A percentile compares a stretch with the other conserved stretches of the same genome.
Evolutionary conservation across 331 rosid species (phyloP).

Genomic region (Rhamnella rubrinervis): DNA sequence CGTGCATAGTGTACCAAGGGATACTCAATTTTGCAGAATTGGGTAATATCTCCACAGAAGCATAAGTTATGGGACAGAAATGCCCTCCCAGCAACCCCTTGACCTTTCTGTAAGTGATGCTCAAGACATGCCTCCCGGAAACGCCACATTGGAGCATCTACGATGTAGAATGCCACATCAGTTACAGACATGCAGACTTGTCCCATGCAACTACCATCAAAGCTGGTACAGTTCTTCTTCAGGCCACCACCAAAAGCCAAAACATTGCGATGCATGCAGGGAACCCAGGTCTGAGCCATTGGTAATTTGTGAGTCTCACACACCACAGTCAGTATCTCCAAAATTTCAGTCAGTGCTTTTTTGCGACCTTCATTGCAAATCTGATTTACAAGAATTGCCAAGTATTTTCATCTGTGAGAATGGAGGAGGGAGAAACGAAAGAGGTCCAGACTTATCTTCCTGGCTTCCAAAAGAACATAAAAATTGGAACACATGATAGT

Average conservation of each 20-base stretch:
- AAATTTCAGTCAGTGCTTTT: constrained; percentile 80
- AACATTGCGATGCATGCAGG: constrained; percentile 87
- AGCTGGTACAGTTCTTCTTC: constrained; percentile 80
- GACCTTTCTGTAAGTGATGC: constrained; percentile 91
- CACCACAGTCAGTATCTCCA: constrained; percentile 82
- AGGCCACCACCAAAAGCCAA: constrained; percentile 84
- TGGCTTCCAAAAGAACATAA: constrained; percentile 20
- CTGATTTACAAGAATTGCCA: constrained; percentile 91
- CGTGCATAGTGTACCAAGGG: constrained; percentile 95
- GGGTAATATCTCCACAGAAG: constrained; percentile 73
- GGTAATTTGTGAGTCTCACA: constrained; percentile 90
- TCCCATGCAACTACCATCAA: constrained; percentile 94
- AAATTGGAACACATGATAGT: constrained; percentile 25
- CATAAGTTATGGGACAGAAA: constrained; percentile 62
- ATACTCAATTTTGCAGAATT: constrained; percentile 80
- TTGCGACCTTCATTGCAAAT: constrained; percentile 95
- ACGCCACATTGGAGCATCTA: constrained; percentile 92
- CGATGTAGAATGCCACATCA: constrained; percentile 74
- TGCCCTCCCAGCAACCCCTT: constrained; percentile 95
- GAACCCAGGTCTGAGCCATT: constrained; percentile 98
- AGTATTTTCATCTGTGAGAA: constrained; percentile 70
- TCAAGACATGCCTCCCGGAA: constrained; percentile 88
- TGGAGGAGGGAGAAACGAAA: constrained; percentile 36
- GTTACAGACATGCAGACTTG: constrained; percentile 94
- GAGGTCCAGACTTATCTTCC: constrained; percentile 28